A percentile compares a stretch with the other conserved stretches of the same genome.
Conservation (phyloP, 257 asterid genomes). For the Eustoma russellianum region DNA sequence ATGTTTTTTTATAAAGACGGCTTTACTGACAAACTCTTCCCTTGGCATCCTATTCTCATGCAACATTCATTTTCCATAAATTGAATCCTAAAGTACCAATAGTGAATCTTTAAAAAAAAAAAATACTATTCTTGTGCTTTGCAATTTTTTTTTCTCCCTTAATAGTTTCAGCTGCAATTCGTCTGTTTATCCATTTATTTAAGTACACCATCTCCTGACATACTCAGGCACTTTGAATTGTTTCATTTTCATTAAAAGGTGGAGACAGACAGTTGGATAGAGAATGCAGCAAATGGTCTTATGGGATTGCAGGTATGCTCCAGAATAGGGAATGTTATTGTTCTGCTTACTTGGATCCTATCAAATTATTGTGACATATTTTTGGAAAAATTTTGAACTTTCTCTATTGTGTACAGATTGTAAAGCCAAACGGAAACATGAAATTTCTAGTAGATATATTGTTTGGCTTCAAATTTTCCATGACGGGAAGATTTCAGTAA, state of each 20-base stretch:
- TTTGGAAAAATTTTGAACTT: neutral
- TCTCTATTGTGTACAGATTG: constrained; percentile 29
- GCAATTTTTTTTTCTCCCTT: neutral
- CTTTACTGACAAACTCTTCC: too few relatives aligned
- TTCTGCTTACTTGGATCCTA: neutral
- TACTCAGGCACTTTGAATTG: constrained; percentile 3
- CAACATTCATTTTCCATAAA: too few relatives aligned
- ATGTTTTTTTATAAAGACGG: too few relatives aligned
- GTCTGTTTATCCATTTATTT: too few relatives aligned
- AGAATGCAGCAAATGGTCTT: constrained; percentile 88
- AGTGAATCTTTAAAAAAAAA: too few relatives aligned
- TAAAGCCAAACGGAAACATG: constrained; percentile 53
- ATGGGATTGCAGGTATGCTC: constrained; percentile 77
- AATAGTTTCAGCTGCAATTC: neutral
- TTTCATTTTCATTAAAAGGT: constrained; percentile 31
- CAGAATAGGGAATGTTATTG: neutral
- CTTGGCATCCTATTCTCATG: too few relatives aligned
- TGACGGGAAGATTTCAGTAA: constrained; percentile 78
- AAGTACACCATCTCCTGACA: too few relatives aligned
- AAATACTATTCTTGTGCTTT: neutral
- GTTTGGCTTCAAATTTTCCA: constrained; percentile 69
- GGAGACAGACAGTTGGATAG: constrained; percentile 92
- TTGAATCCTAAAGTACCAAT: too few relatives aligned
- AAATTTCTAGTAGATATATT: constrained; percentile 66
- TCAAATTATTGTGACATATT: neutral